Evolutionary conservation across 1,284 basidiomycete species (phyloP).

Genomic region (Cutaneotrichosporon arboriforme): DNA sequence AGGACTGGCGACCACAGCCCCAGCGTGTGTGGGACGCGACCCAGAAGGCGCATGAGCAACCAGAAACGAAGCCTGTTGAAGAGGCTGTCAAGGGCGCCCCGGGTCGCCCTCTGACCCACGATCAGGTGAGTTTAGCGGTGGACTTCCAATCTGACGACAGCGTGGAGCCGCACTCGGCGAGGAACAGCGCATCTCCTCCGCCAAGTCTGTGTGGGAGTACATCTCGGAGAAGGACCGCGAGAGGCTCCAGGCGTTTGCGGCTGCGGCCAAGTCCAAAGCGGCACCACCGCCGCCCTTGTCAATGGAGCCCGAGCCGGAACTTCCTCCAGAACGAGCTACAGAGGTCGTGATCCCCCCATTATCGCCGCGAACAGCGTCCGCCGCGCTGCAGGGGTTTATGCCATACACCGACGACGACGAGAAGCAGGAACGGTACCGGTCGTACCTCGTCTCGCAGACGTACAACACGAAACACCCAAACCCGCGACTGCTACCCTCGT

Average conservation of each 20-base stretch:
- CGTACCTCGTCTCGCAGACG: conserved; percentile 73
- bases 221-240: conserved; percentile 85
- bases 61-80: conserved; percentile 1
- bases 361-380: conserved; percentile 72
- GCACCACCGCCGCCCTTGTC: conserved; percentile 22
- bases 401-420: conserved; percentile 72
- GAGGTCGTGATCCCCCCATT: conserved; percentile 56
- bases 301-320: conserved; percentile 18
- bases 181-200: conserved; percentile 53
- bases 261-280: conserved; percentile 19
- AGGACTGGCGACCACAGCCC: conserved; percentile 80
- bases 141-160: conserved; percentile 47
- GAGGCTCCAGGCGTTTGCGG: conserved; percentile 64
- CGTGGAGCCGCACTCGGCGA: conserved; percentile 81
- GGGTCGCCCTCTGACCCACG: conserved; percentile 35
- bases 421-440: conserved; percentile 79
- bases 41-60: conserved; percentile 52
- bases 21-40: conserved; percentile 63
- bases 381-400: conserved; percentile 81
- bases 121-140: conserved; percentile 30
- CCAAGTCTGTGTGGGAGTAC: conserved; percentile 78
- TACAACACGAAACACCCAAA: conserved; percentile 49
- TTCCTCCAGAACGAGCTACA: conserved; percentile 21
- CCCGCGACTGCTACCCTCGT: conserved; percentile 54
- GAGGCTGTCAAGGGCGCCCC: conserved; percentile 23